A percentile compares a stretch with the other conserved stretches of the same genome.
Conservation (phyloP, 75 land plant genomes). For the Sequoia sempervirens region DNA sequence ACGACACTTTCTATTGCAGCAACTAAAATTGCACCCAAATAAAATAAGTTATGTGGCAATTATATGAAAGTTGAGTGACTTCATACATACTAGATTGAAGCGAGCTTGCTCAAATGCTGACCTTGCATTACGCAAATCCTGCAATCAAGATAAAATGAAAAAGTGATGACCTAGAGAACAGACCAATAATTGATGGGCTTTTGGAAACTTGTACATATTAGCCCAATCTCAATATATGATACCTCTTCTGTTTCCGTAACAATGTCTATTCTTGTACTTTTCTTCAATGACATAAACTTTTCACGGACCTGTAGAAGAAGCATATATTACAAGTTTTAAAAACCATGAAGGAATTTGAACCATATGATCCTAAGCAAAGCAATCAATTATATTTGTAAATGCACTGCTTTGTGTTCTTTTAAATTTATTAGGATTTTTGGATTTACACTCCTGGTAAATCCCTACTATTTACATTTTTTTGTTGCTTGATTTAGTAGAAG, state of each 20-base stretch:
- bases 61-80: conserved; percentile 3
- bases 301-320: conserved; percentile 61
- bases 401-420: neutral
- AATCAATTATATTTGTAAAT: neutral
- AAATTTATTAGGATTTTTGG: neutral
- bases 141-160: conserved; percentile 5
- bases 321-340: neutral
- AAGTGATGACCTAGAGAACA: neutral
- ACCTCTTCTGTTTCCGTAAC: conserved; percentile 85
- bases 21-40: neutral
- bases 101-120: conserved; percentile 89
- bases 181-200: neutral
- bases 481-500: neutral
- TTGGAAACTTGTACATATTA: neutral
- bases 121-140: conserved; percentile 88
- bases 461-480: neutral
- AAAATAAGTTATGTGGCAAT: neutral
- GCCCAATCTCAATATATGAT: neutral
- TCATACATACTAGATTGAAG: conserved; percentile 78
- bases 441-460: neutral
- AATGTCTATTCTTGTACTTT: conserved; percentile 68
- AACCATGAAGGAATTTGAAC: neutral
- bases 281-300: conserved; percentile 79
- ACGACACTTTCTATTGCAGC: neutral
- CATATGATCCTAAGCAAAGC: neutral